Evolutionary conservation across 495 filamentous ascomycete species (phyloP), one percentile per base, ranked within the genome.

Genomic region (Lindgomyces ingoldianus): DNA sequence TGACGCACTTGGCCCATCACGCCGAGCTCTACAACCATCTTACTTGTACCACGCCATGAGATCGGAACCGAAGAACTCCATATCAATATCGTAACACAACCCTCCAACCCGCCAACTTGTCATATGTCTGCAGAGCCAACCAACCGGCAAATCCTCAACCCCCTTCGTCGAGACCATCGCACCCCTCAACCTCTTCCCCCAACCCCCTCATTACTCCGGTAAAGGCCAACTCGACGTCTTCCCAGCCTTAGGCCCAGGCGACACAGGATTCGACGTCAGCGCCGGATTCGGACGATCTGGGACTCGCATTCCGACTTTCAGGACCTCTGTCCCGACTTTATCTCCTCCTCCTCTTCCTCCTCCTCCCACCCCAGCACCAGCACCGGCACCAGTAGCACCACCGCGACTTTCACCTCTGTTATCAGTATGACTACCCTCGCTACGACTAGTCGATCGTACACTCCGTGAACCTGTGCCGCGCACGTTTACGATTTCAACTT

Each of bases 401-500:
- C 39, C 30, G 11, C 52, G 25, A 41, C 52, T 41, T 6, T 27
- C 52, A 27, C 25, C 25, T 6, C 11, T 16, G 54, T 4, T 45
- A 36, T 25, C 44, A 4, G 44, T 47, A 47, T 19, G 44, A n/a
- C 2, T 55, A 22, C 3, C 52, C n/a, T 57, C 53, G 46, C 42
- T 54, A 14, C 39, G 18, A 8, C 18, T 2, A 19, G 14, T 48
- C 26, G 25, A 41, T 30, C 14, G 16, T n/a, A n/a, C n/a, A n/a
- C n/a, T n/a, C n/a, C n/a, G n/a, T n/a, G n/a, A n/a, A n/a, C n/a
- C n/a, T n/a, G n/a, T n/a, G n/a, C n/a, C n/a, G n/a, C n/a, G n/a
- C n/a, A n/a, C n/a, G n/a, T n/a, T n/a, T n/a, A n/a, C 42, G 46
- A 67, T 67, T 51, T 67, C 57, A 3, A 67, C 57, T 57, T 67